phyloP scores from a whole-genome alignment of 2,329 filamentous ascomycete species.

The Aspergillus viridinutans region DNA sequence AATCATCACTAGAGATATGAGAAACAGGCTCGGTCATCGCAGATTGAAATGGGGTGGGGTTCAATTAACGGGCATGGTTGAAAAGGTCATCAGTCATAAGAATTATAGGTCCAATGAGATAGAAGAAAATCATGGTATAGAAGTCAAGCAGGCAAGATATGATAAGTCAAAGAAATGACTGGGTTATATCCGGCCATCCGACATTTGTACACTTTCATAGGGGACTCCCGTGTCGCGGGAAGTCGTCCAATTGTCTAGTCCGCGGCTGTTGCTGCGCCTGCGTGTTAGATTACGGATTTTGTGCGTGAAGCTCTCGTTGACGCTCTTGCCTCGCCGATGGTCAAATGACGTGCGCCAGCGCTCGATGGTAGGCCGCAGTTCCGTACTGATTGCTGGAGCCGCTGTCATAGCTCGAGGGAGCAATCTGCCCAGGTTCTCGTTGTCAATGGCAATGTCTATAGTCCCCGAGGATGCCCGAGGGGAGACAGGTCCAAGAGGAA shows the following conservation, averaged over 20 bases:
- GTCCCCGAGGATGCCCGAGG: slow-evolving; percentile 36
- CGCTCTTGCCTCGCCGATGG: slow-evolving; percentile 52
- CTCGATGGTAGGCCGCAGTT: slow-evolving; percentile 23
- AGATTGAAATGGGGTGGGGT: neutral
- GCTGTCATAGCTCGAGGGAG: slow-evolving; percentile 36
- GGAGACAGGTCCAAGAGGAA: slow-evolving; percentile 21
- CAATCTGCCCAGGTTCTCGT: slow-evolving; percentile 31
- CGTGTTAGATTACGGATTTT: slow-evolving; percentile 53
- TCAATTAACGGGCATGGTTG: neutral
- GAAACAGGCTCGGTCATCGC: neutral
- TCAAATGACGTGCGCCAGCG: slow-evolving; percentile 41
- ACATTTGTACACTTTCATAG: slow-evolving; percentile 23
- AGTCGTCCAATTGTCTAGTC: slow-evolving; percentile 25
- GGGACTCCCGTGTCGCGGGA: slow-evolving; percentile 19
- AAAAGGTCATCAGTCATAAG: neutral
- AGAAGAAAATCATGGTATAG: neutral
- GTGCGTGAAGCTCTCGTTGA: slow-evolving; percentile 54
- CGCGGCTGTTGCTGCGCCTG: slow-evolving; percentile 56
- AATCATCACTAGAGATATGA: neutral
- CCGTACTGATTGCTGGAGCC: slow-evolving; percentile 26
- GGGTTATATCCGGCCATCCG: slow-evolving; percentile 15
- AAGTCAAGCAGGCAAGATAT: neutral
- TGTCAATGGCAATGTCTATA: slow-evolving; percentile 40
- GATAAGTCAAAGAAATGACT: neutral
- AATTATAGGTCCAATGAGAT: slow-evolving; percentile 3